Evolutionary conservation across 441 rosid species (phyloP).

Genomic region (Codiaeum variegatum): DNA sequence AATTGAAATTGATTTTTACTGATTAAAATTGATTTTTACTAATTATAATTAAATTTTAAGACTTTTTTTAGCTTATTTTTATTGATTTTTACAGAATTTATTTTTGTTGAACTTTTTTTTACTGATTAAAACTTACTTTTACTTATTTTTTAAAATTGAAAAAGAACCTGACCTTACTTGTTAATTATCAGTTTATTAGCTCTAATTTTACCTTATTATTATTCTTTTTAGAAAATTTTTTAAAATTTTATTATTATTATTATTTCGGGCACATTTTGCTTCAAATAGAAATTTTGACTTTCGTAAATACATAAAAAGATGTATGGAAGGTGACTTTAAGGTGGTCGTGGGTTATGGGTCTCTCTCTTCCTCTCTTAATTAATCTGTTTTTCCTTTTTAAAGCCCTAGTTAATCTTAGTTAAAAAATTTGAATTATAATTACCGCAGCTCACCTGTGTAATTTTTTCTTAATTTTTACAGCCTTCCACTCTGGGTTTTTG

Average conservation of each 20-base stretch:
- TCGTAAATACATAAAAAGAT: constrained; percentile 58
- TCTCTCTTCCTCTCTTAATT: neutral
- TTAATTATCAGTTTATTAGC: neutral
- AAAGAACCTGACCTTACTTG: too few relatives aligned
- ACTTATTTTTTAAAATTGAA: too few relatives aligned
- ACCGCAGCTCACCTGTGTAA: neutral
- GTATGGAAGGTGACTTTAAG: constrained; percentile 69
- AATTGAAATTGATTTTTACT: too few relatives aligned
- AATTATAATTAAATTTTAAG: too few relatives aligned
- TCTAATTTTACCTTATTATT: neutral
- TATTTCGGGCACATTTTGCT: constrained; percentile 54
- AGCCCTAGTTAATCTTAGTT: too few relatives aligned
- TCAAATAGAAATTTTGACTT: constrained; percentile 52
- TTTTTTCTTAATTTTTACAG: constrained; percentile 27
- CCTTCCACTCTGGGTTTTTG: constrained; percentile 48
- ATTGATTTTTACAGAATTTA: too few relatives aligned
- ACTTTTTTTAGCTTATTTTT: too few relatives aligned
- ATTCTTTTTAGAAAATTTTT: too few relatives aligned
- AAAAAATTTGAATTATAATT: neutral
- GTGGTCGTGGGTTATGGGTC: constrained; percentile 66
- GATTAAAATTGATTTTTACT: too few relatives aligned
- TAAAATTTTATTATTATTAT: too few relatives aligned
- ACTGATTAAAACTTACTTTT: too few relatives aligned
- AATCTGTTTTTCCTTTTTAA: neutral
- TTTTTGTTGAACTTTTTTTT: too few relatives aligned